A percentile compares a stretch with the other conserved stretches of the same genome.
These are phyloP conservation scores for Chaetomium tenue DNA, from an alignment of 495 filamentous ascomycete species.

Conservation along the genomic window DNA sequence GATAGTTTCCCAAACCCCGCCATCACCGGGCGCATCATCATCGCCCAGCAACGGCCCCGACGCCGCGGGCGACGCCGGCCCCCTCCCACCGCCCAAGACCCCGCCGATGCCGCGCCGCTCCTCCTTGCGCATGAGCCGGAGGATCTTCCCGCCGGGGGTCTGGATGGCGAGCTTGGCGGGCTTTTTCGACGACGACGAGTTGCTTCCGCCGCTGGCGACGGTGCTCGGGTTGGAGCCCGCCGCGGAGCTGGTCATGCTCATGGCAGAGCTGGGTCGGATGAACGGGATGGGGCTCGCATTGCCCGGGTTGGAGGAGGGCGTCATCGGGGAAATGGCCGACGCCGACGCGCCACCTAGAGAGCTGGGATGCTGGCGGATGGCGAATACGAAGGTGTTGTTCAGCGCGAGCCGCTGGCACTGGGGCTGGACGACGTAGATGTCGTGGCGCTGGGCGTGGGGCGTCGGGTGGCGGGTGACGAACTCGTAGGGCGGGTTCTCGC, in stretches of 20 bases:
- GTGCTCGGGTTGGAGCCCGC: constrained; percentile 55
- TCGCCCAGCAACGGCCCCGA: constrained; percentile 42
- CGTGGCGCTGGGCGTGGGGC: constrained; percentile 92
- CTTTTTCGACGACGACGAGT: constrained; percentile 55
- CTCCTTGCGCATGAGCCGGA: constrained; percentile 83
- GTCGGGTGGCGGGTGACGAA: constrained; percentile 93
- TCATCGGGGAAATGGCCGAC: constrained; percentile 23
- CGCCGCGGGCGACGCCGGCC: constrained; percentile 43
- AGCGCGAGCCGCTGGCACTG: constrained; percentile 82
- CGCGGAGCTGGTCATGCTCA: constrained; percentile 72
- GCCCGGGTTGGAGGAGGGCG: constrained; percentile 52
- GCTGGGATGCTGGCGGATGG: constrained; percentile 87
- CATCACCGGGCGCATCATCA: constrained; percentile 63
- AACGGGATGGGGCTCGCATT: constrained; percentile 66
- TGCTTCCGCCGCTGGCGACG: constrained; percentile 39
- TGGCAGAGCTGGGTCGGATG: constrained; percentile 70
- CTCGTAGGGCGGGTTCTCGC: constrained; percentile 89
- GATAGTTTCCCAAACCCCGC: constrained; percentile 93
- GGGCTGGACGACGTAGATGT: constrained; percentile 93
- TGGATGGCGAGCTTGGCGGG: constrained; percentile 96
- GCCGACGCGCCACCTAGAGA: constrained; percentile 42
- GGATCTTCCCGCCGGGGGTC: constrained; percentile 90
- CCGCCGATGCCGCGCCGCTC: constrained; percentile 57
- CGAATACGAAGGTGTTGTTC: constrained; percentile 98
- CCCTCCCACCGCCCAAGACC: constrained; percentile 35